These are phyloP conservation scores for Wickerhamiella kurtzmanii DNA, from an alignment of 805 yeast species.

Conservation along the genomic window DNA sequence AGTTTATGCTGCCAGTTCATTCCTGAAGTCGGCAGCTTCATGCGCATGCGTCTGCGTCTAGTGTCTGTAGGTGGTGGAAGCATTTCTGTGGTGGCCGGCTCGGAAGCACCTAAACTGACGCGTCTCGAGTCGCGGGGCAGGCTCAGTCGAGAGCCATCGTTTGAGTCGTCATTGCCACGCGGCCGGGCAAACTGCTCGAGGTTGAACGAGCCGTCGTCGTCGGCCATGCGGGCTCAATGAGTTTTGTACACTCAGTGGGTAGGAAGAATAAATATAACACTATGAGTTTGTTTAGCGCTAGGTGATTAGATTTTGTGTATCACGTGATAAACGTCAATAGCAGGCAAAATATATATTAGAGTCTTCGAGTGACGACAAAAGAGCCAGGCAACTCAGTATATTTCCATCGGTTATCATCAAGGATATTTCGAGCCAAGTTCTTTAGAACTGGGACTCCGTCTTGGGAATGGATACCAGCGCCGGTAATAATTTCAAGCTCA, in stretches of 20 bases:
- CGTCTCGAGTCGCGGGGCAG: background rate
- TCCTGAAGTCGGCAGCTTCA: background rate
- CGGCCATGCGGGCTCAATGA: no score
- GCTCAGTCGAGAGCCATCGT: background rate
- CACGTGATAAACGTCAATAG: no score
- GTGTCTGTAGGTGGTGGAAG: no score
- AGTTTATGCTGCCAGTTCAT: background rate
- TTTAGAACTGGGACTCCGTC: background rate
- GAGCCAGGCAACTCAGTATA: background rate
- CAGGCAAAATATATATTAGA: background rate
- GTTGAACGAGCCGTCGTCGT: background rate
- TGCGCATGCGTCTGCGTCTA: background rate
- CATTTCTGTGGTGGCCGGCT: no score
- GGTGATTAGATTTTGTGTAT: no score
- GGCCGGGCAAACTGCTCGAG: background rate
- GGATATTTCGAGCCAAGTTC: background rate
- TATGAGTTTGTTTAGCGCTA: no score
- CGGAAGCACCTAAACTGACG: background rate
- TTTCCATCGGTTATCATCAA: background rate
- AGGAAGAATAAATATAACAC: no score
- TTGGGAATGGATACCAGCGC: background rate
- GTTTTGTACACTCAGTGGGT: no score
- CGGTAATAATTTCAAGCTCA: background rate
- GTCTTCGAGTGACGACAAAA: background rate
- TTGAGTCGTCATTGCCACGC: background rate